Base-by-base conservation (phyloP, 192 early-diverging fungal genomes). In the Linnemannia hyalina region DNA sequence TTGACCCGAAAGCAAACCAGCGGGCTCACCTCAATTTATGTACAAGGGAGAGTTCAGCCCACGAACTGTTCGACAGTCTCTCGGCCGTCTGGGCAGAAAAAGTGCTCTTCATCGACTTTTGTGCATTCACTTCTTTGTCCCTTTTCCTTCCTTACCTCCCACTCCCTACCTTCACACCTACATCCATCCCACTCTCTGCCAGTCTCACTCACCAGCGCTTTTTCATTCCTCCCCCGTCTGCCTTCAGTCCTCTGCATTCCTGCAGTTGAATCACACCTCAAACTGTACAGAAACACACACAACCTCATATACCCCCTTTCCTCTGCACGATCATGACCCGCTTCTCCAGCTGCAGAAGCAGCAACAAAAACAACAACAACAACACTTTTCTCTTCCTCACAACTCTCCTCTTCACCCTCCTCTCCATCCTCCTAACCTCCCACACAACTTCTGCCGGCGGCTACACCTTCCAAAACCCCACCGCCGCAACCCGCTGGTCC, bases 401-500 rank as follows among this genome's bases (percentile, higher is more conserved):
- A 26, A 23, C 74, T 63, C 23, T 73, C 46, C 23, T 74, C 41
- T 60, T 81, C 78, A 22, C 44, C 38, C 13, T 74, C 68, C 38
- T 74, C 60, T 40, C 71, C 10, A 9, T 49, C 29, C 44, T 63
- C 20, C 60, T 46, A 23, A 44, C 71, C 26, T 68, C 75, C 29
- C 63, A 73, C 4, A 35, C 60, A 6, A n/a, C 44, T 4, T 29
- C 32, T 11, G 82, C 73, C 7, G 77, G 13, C 20, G 40, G 29
- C 22, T 85, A 85, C 40, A 76, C 83, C 2, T 68, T 80, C 44
- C 9, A 13, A 16, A 69, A 78, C 13, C 83, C 83, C 6, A 85
- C 78, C 5, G 77, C 55, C 10, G 83, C 78, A 2, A 80, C 83
- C 6, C 83, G 78, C 10, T 85, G 83, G 83, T 46, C 68, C 13